These are phyloP conservation scores for Penicillium sp. DNA, from an alignment of 2,329 filamentous ascomycete species.

Conservation along the genomic window DNA sequence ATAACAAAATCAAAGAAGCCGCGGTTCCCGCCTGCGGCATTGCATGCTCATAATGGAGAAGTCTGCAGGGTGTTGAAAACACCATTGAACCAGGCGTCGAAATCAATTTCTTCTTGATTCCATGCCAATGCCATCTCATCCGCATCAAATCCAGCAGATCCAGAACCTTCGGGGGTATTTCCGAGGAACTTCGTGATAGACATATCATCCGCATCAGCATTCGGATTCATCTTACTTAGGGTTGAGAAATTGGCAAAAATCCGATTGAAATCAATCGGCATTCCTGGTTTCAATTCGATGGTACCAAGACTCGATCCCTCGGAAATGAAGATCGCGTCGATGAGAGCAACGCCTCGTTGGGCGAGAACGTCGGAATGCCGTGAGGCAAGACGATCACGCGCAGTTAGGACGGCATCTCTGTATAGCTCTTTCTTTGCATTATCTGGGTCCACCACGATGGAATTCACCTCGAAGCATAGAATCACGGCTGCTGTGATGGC, in stretches of 20 bases:
- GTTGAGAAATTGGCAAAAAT: constrained; percentile 28
- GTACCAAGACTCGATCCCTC: constrained; percentile 13
- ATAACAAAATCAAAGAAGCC: not conserved
- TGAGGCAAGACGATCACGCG: constrained; percentile 25
- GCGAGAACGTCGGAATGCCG: constrained; percentile 28
- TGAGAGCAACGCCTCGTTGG: constrained; percentile 30
- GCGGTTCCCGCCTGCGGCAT: too few species aligned
- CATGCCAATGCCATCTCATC: constrained; percentile 24
- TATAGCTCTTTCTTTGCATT: constrained; percentile 23
- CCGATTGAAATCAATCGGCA: constrained; percentile 25
- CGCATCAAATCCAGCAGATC: constrained; percentile 13
- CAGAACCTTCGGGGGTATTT: constrained; percentile 15
- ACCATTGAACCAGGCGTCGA: constrained; percentile 31
- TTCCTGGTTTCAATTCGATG: constrained; percentile 5
- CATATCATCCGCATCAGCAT: constrained; percentile 20
- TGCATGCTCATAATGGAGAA: not conserved
- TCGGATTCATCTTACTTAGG: constrained; percentile 20
- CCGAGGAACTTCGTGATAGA: constrained; percentile 15
- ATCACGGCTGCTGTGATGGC: constrained; percentile 33
- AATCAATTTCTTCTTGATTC: constrained; percentile 29
- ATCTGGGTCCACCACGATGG: constrained; percentile 16
- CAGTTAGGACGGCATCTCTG: constrained; percentile 24
- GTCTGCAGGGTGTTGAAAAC: constrained; percentile 26
- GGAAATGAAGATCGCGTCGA: constrained; percentile 29
- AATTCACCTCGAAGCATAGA: constrained; percentile 31